Conservation (phyloP, 2,329 filamentous ascomycete genomes). For the Ustulina deusta region DNA sequence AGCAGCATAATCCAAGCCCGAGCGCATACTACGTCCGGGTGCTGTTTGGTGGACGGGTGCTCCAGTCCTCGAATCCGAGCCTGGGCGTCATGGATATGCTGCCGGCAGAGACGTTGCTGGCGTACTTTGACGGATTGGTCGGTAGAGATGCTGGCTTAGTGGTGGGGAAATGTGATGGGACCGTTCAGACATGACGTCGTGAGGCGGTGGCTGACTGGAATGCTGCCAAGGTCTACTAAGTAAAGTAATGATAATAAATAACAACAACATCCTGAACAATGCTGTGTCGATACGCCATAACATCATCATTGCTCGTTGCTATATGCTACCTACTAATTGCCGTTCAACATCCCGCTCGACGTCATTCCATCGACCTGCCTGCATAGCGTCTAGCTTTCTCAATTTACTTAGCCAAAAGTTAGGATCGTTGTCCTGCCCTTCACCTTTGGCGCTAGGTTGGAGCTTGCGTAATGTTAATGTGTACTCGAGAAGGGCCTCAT, state of each 20-base stretch:
- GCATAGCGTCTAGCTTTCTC: constrained; percentile 77
- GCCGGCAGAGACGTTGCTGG: constrained; percentile 71
- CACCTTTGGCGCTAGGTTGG: constrained; percentile 56
- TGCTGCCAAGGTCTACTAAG: neutral
- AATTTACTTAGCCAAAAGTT: constrained; percentile 72
- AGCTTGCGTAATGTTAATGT: constrained; percentile 70
- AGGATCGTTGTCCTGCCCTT: constrained; percentile 60
- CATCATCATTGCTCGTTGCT: constrained; percentile 24
- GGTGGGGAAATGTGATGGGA: constrained; percentile 51
- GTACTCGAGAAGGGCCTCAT: constrained; percentile 85
- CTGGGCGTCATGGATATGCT: constrained; percentile 80
- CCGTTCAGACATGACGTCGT: constrained; percentile 14
- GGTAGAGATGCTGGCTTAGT: constrained; percentile 64
- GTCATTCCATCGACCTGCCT: constrained; percentile 81
- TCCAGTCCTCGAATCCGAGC: constrained; percentile 75
- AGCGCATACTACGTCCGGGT: constrained; percentile 70
- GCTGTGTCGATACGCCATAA: constrained; percentile 5
- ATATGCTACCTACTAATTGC: constrained; percentile 43
- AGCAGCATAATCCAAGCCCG: constrained; percentile 31
- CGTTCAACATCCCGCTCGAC: constrained; percentile 59
- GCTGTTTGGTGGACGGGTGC: constrained; percentile 75
- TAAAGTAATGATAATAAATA: constrained; percentile 11
- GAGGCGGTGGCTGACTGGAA: neutral
- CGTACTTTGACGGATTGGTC: constrained; percentile 78
- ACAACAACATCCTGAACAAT: neutral